These are phyloP conservation scores for Colletotrichum karsti DNA, from an alignment of 2,329 filamentous ascomycete species.

Conservation along the genomic window DNA sequence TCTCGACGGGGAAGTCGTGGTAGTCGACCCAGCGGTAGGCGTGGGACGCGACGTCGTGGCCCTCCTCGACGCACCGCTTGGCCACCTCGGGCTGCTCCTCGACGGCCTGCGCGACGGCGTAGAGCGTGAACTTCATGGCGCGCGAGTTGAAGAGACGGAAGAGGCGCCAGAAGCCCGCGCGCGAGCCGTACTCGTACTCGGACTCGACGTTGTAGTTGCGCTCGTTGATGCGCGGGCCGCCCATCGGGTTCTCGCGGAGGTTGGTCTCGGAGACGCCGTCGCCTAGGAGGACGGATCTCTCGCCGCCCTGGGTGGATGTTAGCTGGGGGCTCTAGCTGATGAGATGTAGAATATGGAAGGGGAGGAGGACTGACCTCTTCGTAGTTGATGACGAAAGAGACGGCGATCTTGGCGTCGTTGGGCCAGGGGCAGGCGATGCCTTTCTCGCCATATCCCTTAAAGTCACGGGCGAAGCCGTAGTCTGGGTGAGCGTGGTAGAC, in stretches of 20 bases:
- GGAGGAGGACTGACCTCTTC: conserved; percentile 43
- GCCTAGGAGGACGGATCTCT: conserved; percentile 46
- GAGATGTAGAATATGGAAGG: not conserved
- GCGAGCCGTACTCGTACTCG: conserved; percentile 60
- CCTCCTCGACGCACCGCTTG: conserved; percentile 54
- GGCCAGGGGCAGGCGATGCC: conserved; percentile 47
- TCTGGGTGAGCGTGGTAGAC: conserved; percentile 37
- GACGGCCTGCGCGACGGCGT: conserved; percentile 57
- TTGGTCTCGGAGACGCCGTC: conserved; percentile 47
- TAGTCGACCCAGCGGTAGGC: conserved; percentile 62
- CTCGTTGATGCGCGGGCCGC: conserved; percentile 46
- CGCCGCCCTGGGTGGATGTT: conserved; percentile 36
- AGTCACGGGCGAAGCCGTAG: conserved; percentile 40
- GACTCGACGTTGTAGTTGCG: conserved; percentile 55
- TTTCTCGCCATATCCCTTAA: conserved; percentile 49
- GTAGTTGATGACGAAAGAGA: conserved; percentile 55
- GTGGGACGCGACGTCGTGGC: conserved; percentile 59
- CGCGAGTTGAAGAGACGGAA: conserved; percentile 57
- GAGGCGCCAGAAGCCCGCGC: conserved; percentile 58
- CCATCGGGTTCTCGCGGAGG: conserved; percentile 48
- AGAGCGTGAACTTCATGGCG: conserved; percentile 58
- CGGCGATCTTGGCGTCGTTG: conserved; percentile 49
- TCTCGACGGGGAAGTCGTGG: conserved; percentile 51
- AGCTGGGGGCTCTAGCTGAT: not conserved
- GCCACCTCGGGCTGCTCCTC: conserved; percentile 57